A percentile compares a stretch with the other conserved stretches of the same genome.
phyloP scores from a whole-genome alignment of 192 early-diverging fungal species.

The Coemansia asiatica region DNA sequence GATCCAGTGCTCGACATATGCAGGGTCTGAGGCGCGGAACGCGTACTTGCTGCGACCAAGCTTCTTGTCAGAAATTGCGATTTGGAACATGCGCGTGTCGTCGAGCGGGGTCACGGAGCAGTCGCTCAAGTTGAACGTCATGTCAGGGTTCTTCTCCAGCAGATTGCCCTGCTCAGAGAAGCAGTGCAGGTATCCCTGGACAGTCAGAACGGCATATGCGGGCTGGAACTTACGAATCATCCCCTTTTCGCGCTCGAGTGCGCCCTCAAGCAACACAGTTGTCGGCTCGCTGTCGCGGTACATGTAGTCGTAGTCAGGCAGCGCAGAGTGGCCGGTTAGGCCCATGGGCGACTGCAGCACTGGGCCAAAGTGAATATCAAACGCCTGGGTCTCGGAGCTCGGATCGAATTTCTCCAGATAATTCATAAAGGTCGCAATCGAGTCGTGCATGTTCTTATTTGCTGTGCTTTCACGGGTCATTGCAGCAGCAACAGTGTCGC shows the following conservation, averaged over 20 bases:
- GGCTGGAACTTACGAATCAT: constrained; percentile 34
- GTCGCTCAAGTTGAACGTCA: constrained; percentile 28
- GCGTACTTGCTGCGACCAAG: constrained; percentile 29
- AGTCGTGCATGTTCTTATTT: constrained; percentile 15
- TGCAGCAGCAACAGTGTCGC: constrained; percentile 20
- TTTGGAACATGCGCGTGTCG: constrained; percentile 20
- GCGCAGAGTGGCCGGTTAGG: constrained; percentile 23
- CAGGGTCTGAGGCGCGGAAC: constrained; percentile 30
- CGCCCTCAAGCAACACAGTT: constrained; percentile 37
- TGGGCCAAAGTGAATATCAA: constrained; percentile 31
- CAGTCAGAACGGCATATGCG: constrained; percentile 31
- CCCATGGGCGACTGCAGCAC: constrained; percentile 34
- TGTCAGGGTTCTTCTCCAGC: constrained; percentile 36
- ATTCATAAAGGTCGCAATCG: constrained; percentile 12
- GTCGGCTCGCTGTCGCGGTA: constrained; percentile 37
- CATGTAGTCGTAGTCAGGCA: constrained; percentile 47
- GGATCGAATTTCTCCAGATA: constrained; percentile 32
- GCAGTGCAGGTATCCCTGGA: constrained; percentile 43
- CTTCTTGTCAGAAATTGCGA: constrained; percentile 23
- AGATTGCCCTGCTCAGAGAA: constrained; percentile 31
- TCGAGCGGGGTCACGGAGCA: constrained; percentile 29
- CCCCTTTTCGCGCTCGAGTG: constrained; percentile 44
- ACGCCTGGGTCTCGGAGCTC: constrained; percentile 22
- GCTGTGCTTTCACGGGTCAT: constrained; percentile 21
- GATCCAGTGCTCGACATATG: constrained; percentile 26